Conservation (phyloP, 371 early-diverging fungal species). For the Umbelopsis sp. region DNA sequence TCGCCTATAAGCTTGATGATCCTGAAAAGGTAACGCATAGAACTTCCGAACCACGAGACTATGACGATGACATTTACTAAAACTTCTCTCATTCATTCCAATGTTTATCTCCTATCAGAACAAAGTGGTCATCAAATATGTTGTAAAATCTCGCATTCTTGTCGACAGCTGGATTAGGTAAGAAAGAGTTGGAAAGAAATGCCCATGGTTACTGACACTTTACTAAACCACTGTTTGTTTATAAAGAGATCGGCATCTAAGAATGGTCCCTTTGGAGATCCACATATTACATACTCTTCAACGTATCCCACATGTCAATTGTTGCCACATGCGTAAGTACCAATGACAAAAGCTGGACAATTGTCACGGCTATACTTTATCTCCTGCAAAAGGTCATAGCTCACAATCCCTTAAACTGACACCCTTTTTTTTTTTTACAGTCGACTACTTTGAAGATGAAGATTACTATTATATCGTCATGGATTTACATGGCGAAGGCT, state of each 20-base stretch:
- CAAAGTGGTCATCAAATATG: constrained; percentile 77
- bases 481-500: constrained; percentile 57
- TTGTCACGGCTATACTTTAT: no score
- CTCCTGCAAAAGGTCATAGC: no score
- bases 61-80: constrained; percentile 19
- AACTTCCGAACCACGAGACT: constrained; percentile 4
- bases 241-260: constrained; percentile 56
- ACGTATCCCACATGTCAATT: constrained; percentile 61
- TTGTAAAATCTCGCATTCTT: constrained; percentile 73
- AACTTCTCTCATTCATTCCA: background rate
- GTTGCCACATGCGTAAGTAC: constrained; percentile 63
- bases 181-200: background rate
- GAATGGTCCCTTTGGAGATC: constrained; percentile 71
- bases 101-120: constrained; percentile 27
- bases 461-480: constrained; percentile 67
- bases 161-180: constrained; percentile 69
- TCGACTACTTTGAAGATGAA: constrained; percentile 59
- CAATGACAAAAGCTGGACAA: background rate
- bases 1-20: constrained; percentile 56
- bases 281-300: constrained; percentile 68
- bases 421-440: constrained; percentile 6
- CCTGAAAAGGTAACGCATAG: constrained; percentile 42
- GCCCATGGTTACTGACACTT: no score
- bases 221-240: background rate
- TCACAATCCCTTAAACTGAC: no score